Conservation (phyloP, 2,329 filamentous ascomycete species). For the Trichophyton verrucosum region DNA sequence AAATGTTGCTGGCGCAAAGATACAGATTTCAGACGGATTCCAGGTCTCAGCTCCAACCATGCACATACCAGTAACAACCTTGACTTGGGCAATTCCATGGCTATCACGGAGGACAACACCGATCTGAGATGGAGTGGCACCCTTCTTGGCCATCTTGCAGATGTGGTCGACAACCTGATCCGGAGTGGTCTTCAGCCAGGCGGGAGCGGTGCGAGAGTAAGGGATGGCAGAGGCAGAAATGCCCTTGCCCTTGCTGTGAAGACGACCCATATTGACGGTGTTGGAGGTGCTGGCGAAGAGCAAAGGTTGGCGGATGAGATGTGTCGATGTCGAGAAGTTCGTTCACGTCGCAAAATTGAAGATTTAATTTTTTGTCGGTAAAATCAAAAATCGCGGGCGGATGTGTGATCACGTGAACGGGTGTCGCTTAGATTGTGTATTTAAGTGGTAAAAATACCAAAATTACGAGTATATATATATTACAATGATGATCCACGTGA, state of each 20-base stretch:
- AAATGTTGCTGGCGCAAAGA: not conserved
- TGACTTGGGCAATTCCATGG: constrained; percentile 96
- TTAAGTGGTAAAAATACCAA: not conserved
- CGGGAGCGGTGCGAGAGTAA: constrained; percentile 83
- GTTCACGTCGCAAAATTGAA: not conserved
- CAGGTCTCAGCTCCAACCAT: not conserved
- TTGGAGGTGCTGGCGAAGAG: constrained; percentile 10
- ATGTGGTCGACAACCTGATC: constrained; percentile 99
- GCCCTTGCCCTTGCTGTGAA: constrained; percentile 99
- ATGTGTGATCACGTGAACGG: constrained; percentile 10
- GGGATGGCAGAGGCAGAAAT: constrained; percentile 92
- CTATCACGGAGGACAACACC: constrained; percentile 97
- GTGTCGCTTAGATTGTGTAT: not conserved
- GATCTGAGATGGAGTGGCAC: constrained; percentile 95
- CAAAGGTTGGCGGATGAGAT: not conserved
- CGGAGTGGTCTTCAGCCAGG: constrained; percentile 98
- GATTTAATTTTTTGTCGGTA: not conserved
- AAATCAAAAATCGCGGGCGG: not conserved
- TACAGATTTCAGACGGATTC: not conserved
- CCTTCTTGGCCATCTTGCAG: constrained; percentile 97
- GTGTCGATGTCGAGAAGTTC: constrained; percentile 1
- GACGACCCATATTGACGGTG: constrained; percentile 61
- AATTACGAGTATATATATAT: not conserved
- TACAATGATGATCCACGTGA: not conserved
- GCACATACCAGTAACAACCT: constrained; percentile 79